Conservation (phyloP, 345 rosid species). For the Camelina sativa region DNA sequence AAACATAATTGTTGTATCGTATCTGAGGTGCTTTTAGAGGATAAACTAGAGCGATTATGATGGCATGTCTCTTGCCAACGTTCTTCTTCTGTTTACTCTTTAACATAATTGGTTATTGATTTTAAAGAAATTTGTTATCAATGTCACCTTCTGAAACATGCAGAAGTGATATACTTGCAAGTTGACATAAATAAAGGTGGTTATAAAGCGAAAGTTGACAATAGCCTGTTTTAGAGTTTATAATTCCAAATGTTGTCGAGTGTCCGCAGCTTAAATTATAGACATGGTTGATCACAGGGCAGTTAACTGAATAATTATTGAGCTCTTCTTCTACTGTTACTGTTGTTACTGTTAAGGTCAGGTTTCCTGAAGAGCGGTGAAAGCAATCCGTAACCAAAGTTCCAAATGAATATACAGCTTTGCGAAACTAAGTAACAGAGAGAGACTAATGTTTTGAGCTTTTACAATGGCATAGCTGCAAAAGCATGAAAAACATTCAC, state of each 20-base stretch:
- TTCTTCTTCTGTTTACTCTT: constrained; percentile 5
- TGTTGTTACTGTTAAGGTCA: constrained; percentile 1
- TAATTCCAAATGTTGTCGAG: background rate
- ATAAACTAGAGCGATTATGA: constrained; percentile 14
- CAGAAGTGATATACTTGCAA: constrained; percentile 5
- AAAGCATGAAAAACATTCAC: constrained; percentile 34
- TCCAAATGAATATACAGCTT: constrained; percentile 41
- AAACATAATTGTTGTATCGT: background rate
- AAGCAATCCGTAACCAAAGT: constrained; percentile 34
- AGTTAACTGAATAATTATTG: constrained; percentile 2
- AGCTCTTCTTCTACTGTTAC: background rate
- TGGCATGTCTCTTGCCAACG: constrained; percentile 28
- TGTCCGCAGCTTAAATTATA: background rate
- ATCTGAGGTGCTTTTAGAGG: background rate
- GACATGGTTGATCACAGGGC: background rate
- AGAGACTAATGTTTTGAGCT: constrained; percentile 16
- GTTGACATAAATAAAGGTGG: background rate
- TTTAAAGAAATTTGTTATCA: constrained; percentile 21
- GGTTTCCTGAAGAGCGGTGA: constrained; percentile 20
- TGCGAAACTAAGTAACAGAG: constrained; percentile 23
- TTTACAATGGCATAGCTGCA: constrained; percentile 31
- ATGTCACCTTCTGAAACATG: constrained; percentile 22
- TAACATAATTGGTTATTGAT: constrained; percentile 18
- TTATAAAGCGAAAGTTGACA: background rate
- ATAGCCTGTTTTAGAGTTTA: background rate